Base-by-base conservation (phyloP, 2,329 filamentous ascomycete genomes). In the Periconia digitata region DNA sequence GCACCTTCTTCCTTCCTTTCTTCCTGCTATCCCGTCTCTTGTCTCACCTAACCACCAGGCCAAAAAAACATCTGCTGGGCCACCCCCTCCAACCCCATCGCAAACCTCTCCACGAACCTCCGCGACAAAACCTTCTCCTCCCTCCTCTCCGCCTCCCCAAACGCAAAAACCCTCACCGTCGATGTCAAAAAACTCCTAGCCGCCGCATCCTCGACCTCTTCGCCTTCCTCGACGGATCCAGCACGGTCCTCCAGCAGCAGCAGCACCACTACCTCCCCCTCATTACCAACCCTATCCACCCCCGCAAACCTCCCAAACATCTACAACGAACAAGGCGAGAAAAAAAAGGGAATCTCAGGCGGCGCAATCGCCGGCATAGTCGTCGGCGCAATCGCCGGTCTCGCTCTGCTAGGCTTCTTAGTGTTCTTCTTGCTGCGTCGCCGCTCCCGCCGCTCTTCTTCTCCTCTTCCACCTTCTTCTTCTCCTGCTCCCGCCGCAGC, bases 21-120 rank as follows among this genome's bases (percentile, higher is more conserved):
- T n/a, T n/a, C n/a, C n/a, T n/a, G n/a, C n/a, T n/a, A n/a, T n/a
- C n/a, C n/a, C n/a, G n/a, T n/a, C n/a, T n/a, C n/a, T n/a, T n/a
- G n/a, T n/a, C n/a, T n/a, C n/a, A n/a, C n/a, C n/a, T n/a, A n/a
- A n/a, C n/a, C n/a, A n/a, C 22, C 41, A 51, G 49, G 51, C 44
- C 60, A 63, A 45, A 58, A 60, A 43, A 60, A 63, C 43, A 60
- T 63, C 15, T 64, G 61, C 52, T 64, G 60, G 60, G 54, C 51
- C 12, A 52, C 45, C 17, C 20, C 46, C 8, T 22, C 43, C 7
- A 60, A 62, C 41, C 50, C 52, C 6, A 32, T 61, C 18, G 49
- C 46, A 15, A 49, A 48, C 37, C 20, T 58, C 10, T 44, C 52
- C 8, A 35, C 38, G 10, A 48, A 51, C 6, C 20, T 40, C 16